Percentiles rank a stretch among this genome's conserved stretches.
phyloP scores from a whole-genome alignment of 805 yeast genomes.

The Komagataella pastoris region DNA sequence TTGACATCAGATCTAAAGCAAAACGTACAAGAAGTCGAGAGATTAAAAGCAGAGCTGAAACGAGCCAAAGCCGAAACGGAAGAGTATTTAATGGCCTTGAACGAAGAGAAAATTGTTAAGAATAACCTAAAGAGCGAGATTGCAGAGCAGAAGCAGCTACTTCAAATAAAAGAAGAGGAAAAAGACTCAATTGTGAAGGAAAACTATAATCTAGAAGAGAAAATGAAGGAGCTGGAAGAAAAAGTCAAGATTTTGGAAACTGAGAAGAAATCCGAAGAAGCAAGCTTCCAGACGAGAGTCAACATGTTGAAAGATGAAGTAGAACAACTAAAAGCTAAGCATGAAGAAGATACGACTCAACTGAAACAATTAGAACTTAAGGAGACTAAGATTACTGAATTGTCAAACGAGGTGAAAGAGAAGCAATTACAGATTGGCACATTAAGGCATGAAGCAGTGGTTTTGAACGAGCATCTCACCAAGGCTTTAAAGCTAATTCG shows the following conservation, averaged over 20 bases:
- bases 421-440: constrained; percentile 79
- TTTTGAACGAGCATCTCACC: constrained; percentile 88
- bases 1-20: neutral
- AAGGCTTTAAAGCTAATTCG: constrained; percentile 80
- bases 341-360: constrained; percentile 3
- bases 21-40: constrained; percentile 17
- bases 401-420: constrained; percentile 45
- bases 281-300: constrained; percentile 6
- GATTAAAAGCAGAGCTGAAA: constrained; percentile 20
- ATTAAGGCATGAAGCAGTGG: constrained; percentile 87
- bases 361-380: constrained; percentile 9
- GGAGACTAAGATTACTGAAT: constrained; percentile 16
- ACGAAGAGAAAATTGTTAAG: constrained; percentile 27
- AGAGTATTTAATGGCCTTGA: constrained; percentile 19
- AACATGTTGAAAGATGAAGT: constrained; percentile 9
- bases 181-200: constrained; percentile 7
- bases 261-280: constrained; percentile 7
- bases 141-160: constrained; percentile 14
- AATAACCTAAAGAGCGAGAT: constrained; percentile 32
- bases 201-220: constrained; percentile 11
- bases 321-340: constrained; percentile 11
- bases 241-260: constrained; percentile 8
- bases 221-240: constrained; percentile 10
- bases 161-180: constrained; percentile 15
- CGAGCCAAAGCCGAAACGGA: constrained; percentile 21